Percentiles rank a stretch among this genome's conserved stretches.
These are phyloP conservation scores for Fragaria ananassa DNA, from an alignment of 306 rosid species.

Conservation along the genomic window DNA sequence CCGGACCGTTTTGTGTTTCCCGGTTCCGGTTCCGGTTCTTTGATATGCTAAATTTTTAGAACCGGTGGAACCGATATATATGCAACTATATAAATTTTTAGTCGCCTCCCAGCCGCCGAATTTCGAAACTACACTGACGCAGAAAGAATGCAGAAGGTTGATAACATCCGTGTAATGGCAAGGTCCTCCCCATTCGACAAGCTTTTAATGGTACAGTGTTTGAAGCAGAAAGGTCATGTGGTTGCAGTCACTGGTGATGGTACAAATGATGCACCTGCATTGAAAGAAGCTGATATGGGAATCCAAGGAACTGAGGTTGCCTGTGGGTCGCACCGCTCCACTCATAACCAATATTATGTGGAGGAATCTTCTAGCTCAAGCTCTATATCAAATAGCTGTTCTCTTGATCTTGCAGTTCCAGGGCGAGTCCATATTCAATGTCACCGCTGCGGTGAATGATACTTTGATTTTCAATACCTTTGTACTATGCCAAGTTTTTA, in stretches of 20 bases:
- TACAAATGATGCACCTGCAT: conserved; percentile 81
- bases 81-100: no score
- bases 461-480: conserved; percentile 78
- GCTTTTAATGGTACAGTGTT: conserved; percentile 76
- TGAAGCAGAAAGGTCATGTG: conserved; percentile 67
- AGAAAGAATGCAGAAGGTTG: conserved; percentile 68
- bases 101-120: no score
- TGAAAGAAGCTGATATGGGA: conserved; percentile 96
- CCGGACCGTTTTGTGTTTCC: no score
- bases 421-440: conserved; percentile 59
- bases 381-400: conserved; percentile 61
- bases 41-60: no score
- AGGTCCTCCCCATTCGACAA: conserved; percentile 87
- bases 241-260: conserved; percentile 95
- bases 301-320: conserved; percentile 75
- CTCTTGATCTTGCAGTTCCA: conserved; percentile 64
- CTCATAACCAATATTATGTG: conserved; percentile 82
- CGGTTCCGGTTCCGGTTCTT: no score
- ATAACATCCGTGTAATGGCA: conserved; percentile 71
- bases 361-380: conserved; percentile 81
- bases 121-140: conserved; percentile 62
- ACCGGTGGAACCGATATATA: no score
- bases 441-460: conserved; percentile 49
- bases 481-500: conserved; percentile 85
- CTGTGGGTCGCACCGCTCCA: conserved; percentile 80